These are phyloP conservation scores for Penicillium rolfsii DNA, from an alignment of 2,329 filamentous ascomycete species.

Conservation along the genomic window DNA sequence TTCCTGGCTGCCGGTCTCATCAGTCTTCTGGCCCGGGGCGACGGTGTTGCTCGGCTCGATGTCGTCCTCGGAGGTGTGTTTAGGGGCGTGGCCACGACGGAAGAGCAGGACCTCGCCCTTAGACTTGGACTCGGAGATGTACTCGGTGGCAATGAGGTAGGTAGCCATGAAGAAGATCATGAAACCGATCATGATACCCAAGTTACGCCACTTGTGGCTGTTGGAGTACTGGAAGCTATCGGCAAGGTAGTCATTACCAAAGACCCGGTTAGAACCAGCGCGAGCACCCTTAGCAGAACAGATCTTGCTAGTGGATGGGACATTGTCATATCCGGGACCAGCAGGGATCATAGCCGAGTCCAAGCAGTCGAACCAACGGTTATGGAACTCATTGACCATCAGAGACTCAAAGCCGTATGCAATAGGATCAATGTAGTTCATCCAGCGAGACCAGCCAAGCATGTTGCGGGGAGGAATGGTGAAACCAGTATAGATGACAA, in stretches of 20 bases:
- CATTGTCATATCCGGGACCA: slow-evolving; percentile 43
- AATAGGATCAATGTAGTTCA: slow-evolving; percentile 78
- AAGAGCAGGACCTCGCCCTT: slow-evolving; percentile 79
- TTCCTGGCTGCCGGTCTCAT: slow-evolving; percentile 29
- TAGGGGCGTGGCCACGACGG: slow-evolving; percentile 67
- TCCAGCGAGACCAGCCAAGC: slow-evolving; percentile 79
- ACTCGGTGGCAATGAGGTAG: slow-evolving; percentile 69
- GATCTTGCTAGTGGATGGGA: slow-evolving; percentile 48
- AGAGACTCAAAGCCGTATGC: slow-evolving; percentile 79
- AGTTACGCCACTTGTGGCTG: slow-evolving; percentile 67
- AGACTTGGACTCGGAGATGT: slow-evolving; percentile 66
- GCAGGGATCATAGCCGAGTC: slow-evolving; percentile 45
- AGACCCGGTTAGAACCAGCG: slow-evolving; percentile 56
- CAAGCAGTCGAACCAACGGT: slow-evolving; percentile 60
- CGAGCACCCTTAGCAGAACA: slow-evolving; percentile 65
- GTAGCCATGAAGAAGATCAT: slow-evolving; percentile 62
- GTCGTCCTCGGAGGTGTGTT: slow-evolving; percentile 30
- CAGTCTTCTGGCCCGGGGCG: slow-evolving; percentile 39
- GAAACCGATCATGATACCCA: slow-evolving; percentile 70
- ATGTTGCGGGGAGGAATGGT: slow-evolving; percentile 59
- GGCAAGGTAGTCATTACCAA: slow-evolving; percentile 62
- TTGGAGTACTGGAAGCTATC: slow-evolving; percentile 61
- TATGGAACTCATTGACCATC: slow-evolving; percentile 80
- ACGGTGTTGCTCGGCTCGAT: slow-evolving; percentile 31
- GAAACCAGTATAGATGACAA: slow-evolving; percentile 55